These are phyloP conservation scores for Thelonectria rubi DNA, from an alignment of 2,329 filamentous ascomycete species.

Conservation along the genomic window DNA sequence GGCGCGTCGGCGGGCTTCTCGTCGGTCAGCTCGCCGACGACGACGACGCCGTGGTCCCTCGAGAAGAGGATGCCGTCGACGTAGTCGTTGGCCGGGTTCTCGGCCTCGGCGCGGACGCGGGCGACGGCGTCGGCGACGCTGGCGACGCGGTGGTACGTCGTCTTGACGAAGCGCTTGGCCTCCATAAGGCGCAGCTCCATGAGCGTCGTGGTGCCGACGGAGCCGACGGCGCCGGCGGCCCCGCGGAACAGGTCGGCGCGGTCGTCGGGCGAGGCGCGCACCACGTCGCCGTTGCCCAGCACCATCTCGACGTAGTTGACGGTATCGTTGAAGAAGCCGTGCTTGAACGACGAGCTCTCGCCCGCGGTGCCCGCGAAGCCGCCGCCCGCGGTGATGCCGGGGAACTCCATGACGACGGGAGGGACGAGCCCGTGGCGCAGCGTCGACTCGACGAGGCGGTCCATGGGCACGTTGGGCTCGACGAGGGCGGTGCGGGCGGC, in stretches of 20 bases:
- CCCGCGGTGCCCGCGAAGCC: constrained; percentile 73
- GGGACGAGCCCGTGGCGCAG: constrained; percentile 63
- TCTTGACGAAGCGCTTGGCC: constrained; percentile 63
- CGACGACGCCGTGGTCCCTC: constrained; percentile 59
- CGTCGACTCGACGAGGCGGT: constrained; percentile 66
- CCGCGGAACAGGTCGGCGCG: constrained; percentile 66
- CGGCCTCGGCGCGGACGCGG: constrained; percentile 45
- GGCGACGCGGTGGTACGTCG: constrained; percentile 60
- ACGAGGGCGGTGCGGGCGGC: constrained; percentile 51
- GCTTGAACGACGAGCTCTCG: constrained; percentile 73
- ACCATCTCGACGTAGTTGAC: constrained; percentile 72
- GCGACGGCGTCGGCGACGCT: constrained; percentile 56
- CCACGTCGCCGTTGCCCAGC: constrained; percentile 64
- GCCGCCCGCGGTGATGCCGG: constrained; percentile 74
- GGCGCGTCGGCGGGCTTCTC: constrained; percentile 11
- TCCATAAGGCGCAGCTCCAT: constrained; percentile 65
- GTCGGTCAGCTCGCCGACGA: constrained; percentile 58
- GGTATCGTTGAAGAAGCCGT: constrained; percentile 73
- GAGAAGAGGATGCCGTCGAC: constrained; percentile 69
- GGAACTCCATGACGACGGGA: constrained; percentile 77
- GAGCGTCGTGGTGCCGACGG: constrained; percentile 67
- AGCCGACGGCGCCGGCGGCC: constrained; percentile 68
- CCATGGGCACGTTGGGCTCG: constrained; percentile 77
- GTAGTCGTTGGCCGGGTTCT: constrained; percentile 54
- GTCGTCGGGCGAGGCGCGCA: constrained; percentile 56